Base-by-base conservation (phyloP, 345 rosid genomes). In the Syzygium oleosum region DNA sequence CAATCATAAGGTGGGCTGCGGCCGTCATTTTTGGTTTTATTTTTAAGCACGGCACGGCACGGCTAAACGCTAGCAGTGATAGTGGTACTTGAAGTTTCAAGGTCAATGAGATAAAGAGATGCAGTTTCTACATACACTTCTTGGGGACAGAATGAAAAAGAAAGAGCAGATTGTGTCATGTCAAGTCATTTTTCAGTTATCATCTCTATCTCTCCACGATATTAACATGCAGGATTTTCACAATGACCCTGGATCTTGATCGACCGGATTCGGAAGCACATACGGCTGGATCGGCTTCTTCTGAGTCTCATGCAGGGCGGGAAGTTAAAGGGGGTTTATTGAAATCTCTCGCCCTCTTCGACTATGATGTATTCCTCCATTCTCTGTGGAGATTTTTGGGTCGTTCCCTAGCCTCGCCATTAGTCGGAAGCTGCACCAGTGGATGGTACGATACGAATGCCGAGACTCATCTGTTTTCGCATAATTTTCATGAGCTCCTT, bases 341-440 rank as follows among this genome's bases (percentile, higher is more conserved):
- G 79, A 34, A 17, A 8, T 34, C 46, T 68, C 46, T 68, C 0
- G 7, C 0, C 21, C 25, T 34, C 23, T 34, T 34, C 80, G 25
- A 9, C 1, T 34, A 0, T 19, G 80, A 68, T 4, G 46, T 41
- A 19, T 31, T 65, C 78, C 34, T 65, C 43, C 23, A 31, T 65
- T 1, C 43, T 34, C 41, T 15, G 23, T 10, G 43, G 79, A 65
- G 43, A 7, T 63, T 65, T 31, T 65, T 43, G 46, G 21, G 78
- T 21, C 41, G 29, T 65, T 65, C 22, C 0, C 43, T 29, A 17
- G 79, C 4, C 46, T 2, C 0, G 2, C 49, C 8, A 38, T 10
- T 41, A 34, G 10, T 73, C 1, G 80, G 80, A 73, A 73, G 80
- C 46, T 73, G 80, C 22, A 34, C 80, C 80, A 73, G 27, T 25